phyloP scores from a whole-genome alignment of 1,284 basidiomycete species.

The Phellinidium pouzarii region DNA sequence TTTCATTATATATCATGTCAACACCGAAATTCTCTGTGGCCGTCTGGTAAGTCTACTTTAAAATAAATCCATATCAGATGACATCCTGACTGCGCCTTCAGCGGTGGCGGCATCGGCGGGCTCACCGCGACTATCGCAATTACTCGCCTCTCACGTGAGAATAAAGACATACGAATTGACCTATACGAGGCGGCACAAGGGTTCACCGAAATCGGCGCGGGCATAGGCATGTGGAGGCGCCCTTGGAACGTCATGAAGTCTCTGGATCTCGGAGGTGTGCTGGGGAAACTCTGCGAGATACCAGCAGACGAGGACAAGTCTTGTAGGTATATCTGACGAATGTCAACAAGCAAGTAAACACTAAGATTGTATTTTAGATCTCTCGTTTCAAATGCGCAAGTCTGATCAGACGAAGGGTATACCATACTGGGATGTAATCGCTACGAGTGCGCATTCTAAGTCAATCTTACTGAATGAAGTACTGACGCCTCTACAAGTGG shows the following conservation, averaged over 20 bases:
- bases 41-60: constrained; percentile 8
- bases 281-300: constrained; percentile 15
- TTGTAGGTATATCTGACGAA: background rate
- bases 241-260: constrained; percentile 22
- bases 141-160: constrained; percentile 25
- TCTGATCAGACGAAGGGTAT: constrained; percentile 29
- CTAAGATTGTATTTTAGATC: constrained; percentile 18
- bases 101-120: constrained; percentile 36
- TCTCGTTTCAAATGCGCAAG: constrained; percentile 30
- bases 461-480: background rate
- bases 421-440: constrained; percentile 26
- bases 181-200: constrained; percentile 35
- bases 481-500: constrained; percentile 26
- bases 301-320: constrained; percentile 5
- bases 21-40: constrained; percentile 11
- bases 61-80: background rate
- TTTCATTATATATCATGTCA: too few species aligned
- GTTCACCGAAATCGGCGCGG: constrained; percentile 38
- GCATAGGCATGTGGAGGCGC: constrained; percentile 28
- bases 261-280: constrained; percentile 23
- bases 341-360: background rate
- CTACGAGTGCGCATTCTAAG: constrained; percentile 26
- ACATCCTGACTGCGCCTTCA: constrained; percentile 16
- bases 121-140: constrained; percentile 32
- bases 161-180: constrained; percentile 32